These are phyloP conservation scores for Penicillium sclerotiorum DNA, from an alignment of 2,329 filamentous ascomycete species.

Conservation along the genomic window DNA sequence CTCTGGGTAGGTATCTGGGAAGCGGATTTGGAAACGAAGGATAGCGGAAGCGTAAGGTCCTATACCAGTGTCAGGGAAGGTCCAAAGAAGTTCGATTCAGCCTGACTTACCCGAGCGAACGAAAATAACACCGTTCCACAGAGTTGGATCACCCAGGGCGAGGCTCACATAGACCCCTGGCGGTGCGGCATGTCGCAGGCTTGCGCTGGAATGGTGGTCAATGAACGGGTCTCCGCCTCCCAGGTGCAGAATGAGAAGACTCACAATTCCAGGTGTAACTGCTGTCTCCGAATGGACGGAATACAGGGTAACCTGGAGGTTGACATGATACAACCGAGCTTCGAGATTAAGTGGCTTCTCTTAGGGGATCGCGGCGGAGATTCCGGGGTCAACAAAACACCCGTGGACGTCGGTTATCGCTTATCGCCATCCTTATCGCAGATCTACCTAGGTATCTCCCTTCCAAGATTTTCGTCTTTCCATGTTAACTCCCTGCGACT, in stretches of 20 bases:
- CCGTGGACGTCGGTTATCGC: conserved; percentile 7
- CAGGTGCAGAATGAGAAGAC: conserved; percentile 29
- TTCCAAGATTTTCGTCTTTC: no score
- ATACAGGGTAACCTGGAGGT: conserved; percentile 42
- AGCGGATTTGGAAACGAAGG: conserved; percentile 86
- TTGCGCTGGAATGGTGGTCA: conserved; percentile 59
- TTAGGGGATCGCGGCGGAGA: conserved; percentile 1
- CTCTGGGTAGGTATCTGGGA: conserved; percentile 76
- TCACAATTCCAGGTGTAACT: conserved; percentile 81
- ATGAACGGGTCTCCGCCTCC: not conserved
- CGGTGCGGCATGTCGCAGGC: conserved; percentile 78
- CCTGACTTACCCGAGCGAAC: conserved; percentile 73
- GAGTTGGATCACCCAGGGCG: conserved; percentile 74
- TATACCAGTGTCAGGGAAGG: no score
- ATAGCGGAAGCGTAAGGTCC: conserved; percentile 88
- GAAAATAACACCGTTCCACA: conserved; percentile 92
- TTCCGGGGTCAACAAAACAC: conserved; percentile 6
- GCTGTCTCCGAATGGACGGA: conserved; percentile 68
- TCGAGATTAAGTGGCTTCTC: no score
- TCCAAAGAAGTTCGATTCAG: not conserved
- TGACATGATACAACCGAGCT: conserved; percentile 30
- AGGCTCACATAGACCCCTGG: conserved; percentile 85
- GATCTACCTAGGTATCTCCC: no score
- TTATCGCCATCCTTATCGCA: conserved; percentile 15
- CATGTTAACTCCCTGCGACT: no score